Conservation (phyloP, 2,329 filamentous ascomycete genomes). For the Polytolypa hystricis region DNA sequence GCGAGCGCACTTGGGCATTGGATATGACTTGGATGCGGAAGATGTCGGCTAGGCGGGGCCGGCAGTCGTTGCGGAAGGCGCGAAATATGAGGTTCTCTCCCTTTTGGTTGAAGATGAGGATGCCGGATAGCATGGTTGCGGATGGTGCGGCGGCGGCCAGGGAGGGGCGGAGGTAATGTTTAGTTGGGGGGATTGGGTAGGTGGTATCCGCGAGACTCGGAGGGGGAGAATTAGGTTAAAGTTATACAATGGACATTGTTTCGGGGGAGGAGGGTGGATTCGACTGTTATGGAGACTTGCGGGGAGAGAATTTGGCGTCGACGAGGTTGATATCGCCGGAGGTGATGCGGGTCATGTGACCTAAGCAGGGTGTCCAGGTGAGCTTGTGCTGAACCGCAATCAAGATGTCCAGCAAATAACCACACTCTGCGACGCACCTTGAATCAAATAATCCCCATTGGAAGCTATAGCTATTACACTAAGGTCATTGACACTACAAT, state of each 20-base stretch:
- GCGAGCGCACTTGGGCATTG: conserved; percentile 92
- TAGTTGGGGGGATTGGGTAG: too few relatives aligned
- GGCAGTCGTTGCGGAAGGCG: conserved; percentile 96
- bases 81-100: conserved; percentile 99
- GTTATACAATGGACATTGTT: not conserved
- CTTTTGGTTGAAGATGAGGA: conserved; percentile 98
- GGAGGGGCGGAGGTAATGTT: too few relatives aligned
- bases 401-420: too few relatives aligned
- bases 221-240: not conserved
- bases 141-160: too few relatives aligned
- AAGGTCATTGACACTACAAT: too few relatives aligned
- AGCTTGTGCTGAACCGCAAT: too few relatives aligned
- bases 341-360: too few relatives aligned
- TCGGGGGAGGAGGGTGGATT: not conserved
- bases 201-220: too few relatives aligned
- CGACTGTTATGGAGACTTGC: not conserved
- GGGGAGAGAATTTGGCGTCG: not conserved
- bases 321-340: not conserved
- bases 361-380: too few relatives aligned
- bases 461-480: too few relatives aligned
- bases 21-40: conserved; percentile 99
- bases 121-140: conserved; percentile 69
- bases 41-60: conserved; percentile 92
- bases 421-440: too few relatives aligned
- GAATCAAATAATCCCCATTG: too few relatives aligned